Evolutionary conservation across 768 basidiomycete genomes (phyloP).

Genomic region (Rossbeevera mucosa): DNA sequence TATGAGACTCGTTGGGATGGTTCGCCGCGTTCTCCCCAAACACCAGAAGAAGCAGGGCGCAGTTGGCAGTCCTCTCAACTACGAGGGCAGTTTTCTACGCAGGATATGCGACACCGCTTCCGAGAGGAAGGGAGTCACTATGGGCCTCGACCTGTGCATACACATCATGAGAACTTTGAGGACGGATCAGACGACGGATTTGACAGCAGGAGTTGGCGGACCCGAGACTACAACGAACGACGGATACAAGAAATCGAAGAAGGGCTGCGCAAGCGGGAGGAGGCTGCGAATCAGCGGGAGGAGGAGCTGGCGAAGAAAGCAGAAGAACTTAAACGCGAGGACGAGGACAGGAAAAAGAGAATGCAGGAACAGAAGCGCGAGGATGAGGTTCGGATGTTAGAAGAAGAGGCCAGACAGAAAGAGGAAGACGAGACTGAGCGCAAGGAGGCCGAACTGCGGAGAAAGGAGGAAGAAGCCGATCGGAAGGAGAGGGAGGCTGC

Average conservation of each 20-base stretch:
- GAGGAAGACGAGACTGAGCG: constrained; percentile 24
- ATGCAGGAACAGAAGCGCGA: constrained; percentile 28
- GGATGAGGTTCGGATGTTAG: constrained; percentile 23
- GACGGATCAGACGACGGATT: constrained; percentile 29
- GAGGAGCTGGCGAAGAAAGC: constrained; percentile 33
- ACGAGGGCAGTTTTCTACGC: constrained; percentile 24
- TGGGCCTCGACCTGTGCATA: constrained; percentile 18
- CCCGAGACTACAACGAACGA: constrained; percentile 30
- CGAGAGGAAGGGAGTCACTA: constrained; percentile 19
- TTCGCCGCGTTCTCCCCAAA: constrained; percentile 28
- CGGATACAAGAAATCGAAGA: constrained; percentile 31
- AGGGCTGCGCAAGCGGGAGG: constrained; percentile 29
- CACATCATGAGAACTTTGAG: constrained; percentile 29
- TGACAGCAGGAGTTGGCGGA: constrained; percentile 29
- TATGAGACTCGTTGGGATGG: constrained; percentile 28
- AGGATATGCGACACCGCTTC: constrained; percentile 27
- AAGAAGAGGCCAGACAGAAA: constrained; percentile 25
- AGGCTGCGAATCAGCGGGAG: constrained; percentile 32
- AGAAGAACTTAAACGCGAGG: constrained; percentile 33
- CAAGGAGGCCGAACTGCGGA: constrained; percentile 27
- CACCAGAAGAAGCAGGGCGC: constrained; percentile 25
- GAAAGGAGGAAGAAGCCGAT: constrained; percentile 31
- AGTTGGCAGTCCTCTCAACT: constrained; percentile 31
- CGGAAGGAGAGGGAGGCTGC: constrained; percentile 27
- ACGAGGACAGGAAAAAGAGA: constrained; percentile 22